Evolutionary conservation across 2,329 filamentous ascomycete genomes (phyloP).

Genomic region (Pestalotiopsis sp.): DNA sequence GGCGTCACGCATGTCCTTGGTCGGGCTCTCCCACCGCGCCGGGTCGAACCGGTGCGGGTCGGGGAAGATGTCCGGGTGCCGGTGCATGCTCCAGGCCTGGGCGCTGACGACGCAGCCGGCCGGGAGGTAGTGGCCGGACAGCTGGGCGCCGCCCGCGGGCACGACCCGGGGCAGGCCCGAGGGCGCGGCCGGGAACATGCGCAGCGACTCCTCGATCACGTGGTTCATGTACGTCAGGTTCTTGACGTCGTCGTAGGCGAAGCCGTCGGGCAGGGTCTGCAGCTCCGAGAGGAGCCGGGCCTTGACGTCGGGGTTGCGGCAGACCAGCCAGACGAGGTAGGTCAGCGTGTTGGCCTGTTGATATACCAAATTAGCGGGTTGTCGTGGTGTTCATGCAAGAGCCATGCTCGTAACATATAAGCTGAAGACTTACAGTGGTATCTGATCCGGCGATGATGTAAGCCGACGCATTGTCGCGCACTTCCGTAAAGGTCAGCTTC

Average conservation of each 20-base stretch:
- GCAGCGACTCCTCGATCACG: slow-evolving; percentile 46
- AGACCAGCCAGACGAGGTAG: slow-evolving; percentile 45
- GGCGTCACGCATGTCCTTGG: slow-evolving; percentile 43
- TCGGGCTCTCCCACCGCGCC: slow-evolving; percentile 37
- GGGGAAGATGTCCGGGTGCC: slow-evolving; percentile 39
- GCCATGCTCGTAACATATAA: background rate
- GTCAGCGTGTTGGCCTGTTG: slow-evolving; percentile 45
- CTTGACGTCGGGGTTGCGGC: slow-evolving; percentile 29
- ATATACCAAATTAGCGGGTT: too few species aligned
- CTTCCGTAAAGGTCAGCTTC: slow-evolving; percentile 29
- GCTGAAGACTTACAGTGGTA: slow-evolving; percentile 37
- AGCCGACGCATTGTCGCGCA: slow-evolving; percentile 37
- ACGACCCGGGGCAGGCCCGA: slow-evolving; percentile 40
- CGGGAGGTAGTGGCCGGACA: slow-evolving; percentile 41
- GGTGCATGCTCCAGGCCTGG: slow-evolving; percentile 50
- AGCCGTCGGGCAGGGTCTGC: slow-evolving; percentile 30
- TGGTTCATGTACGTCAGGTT: slow-evolving; percentile 41
- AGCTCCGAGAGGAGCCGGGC: slow-evolving; percentile 37
- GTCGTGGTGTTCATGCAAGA: background rate
- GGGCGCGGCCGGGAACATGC: slow-evolving; percentile 43
- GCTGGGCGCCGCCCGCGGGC: slow-evolving; percentile 37
- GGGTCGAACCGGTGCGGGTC: slow-evolving; percentile 39
- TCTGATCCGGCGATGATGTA: slow-evolving; percentile 48
- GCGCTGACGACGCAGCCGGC: slow-evolving; percentile 40
- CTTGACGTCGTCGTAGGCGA: slow-evolving; percentile 34